Evolutionary conservation across 1,284 basidiomycete species (phyloP).

Genomic region (Moniliophthora roreri): DNA sequence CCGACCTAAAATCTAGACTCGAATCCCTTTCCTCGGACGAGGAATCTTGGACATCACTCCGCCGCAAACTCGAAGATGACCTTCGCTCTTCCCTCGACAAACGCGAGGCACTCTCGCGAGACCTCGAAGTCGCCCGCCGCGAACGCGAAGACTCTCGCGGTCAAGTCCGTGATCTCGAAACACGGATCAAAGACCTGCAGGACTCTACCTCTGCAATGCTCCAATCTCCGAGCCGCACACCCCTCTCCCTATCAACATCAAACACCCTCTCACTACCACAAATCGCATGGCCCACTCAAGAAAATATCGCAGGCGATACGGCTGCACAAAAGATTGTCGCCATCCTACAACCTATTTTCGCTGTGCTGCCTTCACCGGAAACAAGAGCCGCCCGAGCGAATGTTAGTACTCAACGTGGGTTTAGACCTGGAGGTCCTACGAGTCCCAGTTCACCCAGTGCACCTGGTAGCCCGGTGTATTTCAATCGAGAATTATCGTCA

Average conservation of each 20-base stretch:
- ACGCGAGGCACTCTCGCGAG: conserved; percentile 45
- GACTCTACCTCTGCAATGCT: conserved; percentile 8
- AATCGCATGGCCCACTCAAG: conserved; percentile 24
- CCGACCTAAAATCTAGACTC: conserved; percentile 48
- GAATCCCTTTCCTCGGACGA: conserved; percentile 49
- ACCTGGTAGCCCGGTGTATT: conserved; percentile 36
- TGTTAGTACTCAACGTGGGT: conserved; percentile 46
- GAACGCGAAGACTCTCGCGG: conserved; percentile 56
- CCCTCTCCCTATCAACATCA: neutral
- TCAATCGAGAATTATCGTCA: neutral
- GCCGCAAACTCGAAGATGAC: conserved; percentile 52
- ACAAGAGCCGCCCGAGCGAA: conserved; percentile 58
- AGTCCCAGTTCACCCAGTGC: conserved; percentile 36
- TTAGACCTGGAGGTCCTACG: conserved; percentile 33
- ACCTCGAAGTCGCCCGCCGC: conserved; percentile 54
- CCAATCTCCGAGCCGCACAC: neutral
- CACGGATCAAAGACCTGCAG: conserved; percentile 31
- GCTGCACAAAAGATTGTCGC: conserved; percentile 50
- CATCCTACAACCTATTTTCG: conserved; percentile 75
- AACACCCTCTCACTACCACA: conserved; percentile 4
- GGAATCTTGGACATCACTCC: conserved; percentile 34
- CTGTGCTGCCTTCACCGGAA: conserved; percentile 76
- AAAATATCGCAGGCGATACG: conserved; percentile 51
- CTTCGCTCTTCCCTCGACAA: conserved; percentile 44
- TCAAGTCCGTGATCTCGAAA: conserved; percentile 43